Percentiles rank a stretch among this genome's conserved stretches.
These are phyloP conservation scores for Starmerella bombi DNA, from an alignment of 805 yeast genomes.

Conservation along the genomic window DNA sequence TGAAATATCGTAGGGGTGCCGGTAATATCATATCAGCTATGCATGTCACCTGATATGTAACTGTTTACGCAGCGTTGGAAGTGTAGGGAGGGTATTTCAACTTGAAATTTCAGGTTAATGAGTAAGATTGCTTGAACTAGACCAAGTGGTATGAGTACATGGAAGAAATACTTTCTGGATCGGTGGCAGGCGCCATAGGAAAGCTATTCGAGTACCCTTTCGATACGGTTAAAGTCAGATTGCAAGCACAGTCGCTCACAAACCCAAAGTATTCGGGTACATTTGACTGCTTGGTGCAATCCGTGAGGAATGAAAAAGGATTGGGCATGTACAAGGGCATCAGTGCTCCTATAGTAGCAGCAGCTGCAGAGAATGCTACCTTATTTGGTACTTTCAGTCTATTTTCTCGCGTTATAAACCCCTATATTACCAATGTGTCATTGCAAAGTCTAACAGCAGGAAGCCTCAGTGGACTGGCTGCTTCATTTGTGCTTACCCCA, in stretches of 20 bases:
- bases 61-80: too few relatives aligned
- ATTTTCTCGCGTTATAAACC: constrained; percentile 14
- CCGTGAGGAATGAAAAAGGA: constrained; percentile 57
- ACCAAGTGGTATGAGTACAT: too few relatives aligned
- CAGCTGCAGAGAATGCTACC: constrained; percentile 77
- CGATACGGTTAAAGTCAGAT: constrained; percentile 80
- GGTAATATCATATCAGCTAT: too few relatives aligned
- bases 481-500: constrained; percentile 77
- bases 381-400: constrained; percentile 39
- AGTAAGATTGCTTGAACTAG: too few relatives aligned
- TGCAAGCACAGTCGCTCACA: constrained; percentile 49
- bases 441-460: constrained; percentile 50
- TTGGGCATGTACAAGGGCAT: constrained; percentile 70
- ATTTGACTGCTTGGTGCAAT: constrained; percentile 47
- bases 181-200: constrained; percentile 65
- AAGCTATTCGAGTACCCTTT: constrained; percentile 83
- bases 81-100: too few relatives aligned
- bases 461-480: constrained; percentile 66
- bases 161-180: constrained; percentile 26
- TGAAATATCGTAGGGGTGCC: too few relatives aligned
- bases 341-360: constrained; percentile 73
- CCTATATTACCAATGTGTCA: constrained; percentile 21
- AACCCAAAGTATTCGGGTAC: constrained; percentile 45
- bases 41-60: too few relatives aligned
- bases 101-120: too few relatives aligned